A percentile compares a stretch with the other conserved stretches of the same genome.
Evolutionary conservation across 2,329 filamentous ascomycete genomes (phyloP).

Genomic region (Aspergillus pseudoviridinutans): DNA sequence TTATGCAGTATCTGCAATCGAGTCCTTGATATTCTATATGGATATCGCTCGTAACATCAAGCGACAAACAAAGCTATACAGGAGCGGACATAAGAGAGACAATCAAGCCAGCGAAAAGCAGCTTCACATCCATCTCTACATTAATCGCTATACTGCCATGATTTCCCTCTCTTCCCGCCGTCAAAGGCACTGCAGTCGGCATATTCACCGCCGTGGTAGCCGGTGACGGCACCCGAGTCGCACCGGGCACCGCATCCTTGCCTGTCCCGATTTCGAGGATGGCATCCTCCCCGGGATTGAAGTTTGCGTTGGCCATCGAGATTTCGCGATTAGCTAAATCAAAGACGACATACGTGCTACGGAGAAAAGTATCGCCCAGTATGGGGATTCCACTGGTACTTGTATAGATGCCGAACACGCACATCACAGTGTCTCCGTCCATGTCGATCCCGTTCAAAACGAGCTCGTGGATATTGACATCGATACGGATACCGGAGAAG

Average conservation of each 20-base stretch:
- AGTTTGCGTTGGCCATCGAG: background rate
- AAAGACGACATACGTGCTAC: background rate
- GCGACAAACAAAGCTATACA: background rate
- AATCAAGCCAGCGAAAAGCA: background rate
- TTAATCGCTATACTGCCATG: background rate
- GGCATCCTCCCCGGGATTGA: background rate
- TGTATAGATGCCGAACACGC: background rate
- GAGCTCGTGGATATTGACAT: background rate
- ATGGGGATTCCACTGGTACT: background rate
- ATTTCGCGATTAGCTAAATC: background rate
- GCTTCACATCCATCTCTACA: background rate
- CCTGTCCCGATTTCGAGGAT: background rate
- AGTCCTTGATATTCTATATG: background rate
- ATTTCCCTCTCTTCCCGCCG: background rate
- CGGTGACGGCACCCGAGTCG: background rate
- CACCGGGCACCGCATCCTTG: background rate
- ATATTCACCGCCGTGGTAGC: background rate
- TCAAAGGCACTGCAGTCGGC: background rate
- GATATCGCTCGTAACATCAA: background rate
- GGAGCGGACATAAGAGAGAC: background rate
- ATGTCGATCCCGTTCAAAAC: background rate
- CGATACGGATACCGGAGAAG: background rate
- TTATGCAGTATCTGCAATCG: conserved; percentile 9
- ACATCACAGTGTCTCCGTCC: background rate
- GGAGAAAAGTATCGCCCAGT: background rate